Percentiles rank a stretch among this genome's conserved stretches.
These are phyloP conservation scores for Solanum aculeatissimum DNA, from an alignment of 305 asterid genomes.

Conservation along the genomic window DNA sequence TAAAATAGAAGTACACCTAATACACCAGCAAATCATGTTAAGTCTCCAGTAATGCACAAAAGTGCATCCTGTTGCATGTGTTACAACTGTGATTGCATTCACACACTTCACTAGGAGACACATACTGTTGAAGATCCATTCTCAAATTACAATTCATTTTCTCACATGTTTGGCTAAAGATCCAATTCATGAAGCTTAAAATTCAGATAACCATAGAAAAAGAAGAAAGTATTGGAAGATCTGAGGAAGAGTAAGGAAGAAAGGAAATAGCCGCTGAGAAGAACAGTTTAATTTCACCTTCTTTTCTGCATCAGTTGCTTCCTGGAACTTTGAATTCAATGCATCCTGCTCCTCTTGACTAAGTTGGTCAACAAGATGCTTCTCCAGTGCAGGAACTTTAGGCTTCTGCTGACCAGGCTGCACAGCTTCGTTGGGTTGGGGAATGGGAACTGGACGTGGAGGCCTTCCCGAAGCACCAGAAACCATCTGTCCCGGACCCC, in stretches of 20 bases:
- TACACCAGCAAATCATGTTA: background rate
- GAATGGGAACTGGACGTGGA: conserved; percentile 82
- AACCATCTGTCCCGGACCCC: conserved; percentile 33
- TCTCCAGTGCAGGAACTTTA: conserved; percentile 87
- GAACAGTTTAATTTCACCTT: conserved; percentile 36
- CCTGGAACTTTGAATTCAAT: conserved; percentile 73
- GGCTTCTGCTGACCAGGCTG: conserved; percentile 60
- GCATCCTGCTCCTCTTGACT: conserved; percentile 85
- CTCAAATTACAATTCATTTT: background rate
- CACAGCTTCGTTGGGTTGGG: conserved; percentile 45
- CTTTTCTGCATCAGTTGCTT: conserved; percentile 87
- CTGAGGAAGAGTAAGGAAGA: background rate
- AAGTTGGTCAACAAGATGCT: conserved; percentile 77
- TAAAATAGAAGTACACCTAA: background rate
- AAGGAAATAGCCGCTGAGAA: background rate
- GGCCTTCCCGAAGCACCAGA: conserved; percentile 53
- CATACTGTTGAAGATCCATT: background rate
- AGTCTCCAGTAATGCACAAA: background rate
- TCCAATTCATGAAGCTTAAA: background rate
- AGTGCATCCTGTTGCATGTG: background rate
- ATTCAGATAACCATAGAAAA: background rate
- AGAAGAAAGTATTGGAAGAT: background rate
- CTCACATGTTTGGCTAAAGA: background rate
- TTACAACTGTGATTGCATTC: background rate
- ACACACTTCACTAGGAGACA: background rate